Conservation (phyloP, 1,284 basidiomycete species). For the Hemileia vastatrix region DNA sequence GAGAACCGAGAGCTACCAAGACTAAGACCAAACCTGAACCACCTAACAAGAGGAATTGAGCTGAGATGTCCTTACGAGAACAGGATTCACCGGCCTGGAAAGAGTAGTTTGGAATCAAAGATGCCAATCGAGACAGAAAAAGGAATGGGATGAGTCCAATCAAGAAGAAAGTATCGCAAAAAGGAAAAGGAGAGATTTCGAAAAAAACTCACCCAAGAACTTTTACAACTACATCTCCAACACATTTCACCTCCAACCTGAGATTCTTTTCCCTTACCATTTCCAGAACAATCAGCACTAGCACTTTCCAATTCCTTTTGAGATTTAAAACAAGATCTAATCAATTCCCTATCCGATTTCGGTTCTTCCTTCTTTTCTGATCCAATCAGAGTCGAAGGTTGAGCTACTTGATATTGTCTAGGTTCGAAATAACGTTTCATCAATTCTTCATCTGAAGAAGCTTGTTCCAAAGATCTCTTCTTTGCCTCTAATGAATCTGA, state of each 20-base stretch:
- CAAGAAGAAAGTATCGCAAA: too few relatives aligned
- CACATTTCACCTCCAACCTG: too few relatives aligned
- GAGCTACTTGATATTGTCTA: background rate
- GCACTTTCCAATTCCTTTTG: background rate
- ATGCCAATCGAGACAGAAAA: background rate
- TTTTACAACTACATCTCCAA: too few relatives aligned
- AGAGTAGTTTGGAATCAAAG: background rate
- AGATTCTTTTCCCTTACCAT: too few relatives aligned
- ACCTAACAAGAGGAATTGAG: background rate
- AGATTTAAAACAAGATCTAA: background rate
- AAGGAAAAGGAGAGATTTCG: too few relatives aligned
- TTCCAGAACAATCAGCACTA: too few relatives aligned
- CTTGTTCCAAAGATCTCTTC: background rate
- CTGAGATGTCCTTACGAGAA: background rate
- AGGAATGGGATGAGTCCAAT: background rate
- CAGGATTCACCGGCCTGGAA: background rate
- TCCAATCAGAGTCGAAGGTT: background rate
- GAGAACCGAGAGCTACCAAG: background rate
- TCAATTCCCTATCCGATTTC: background rate
- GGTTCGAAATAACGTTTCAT: background rate
- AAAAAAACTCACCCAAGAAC: too few relatives aligned
- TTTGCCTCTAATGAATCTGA: background rate
- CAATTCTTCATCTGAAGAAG: background rate
- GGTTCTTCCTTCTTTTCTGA: background rate
- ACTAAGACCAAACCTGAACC: background rate